Conservation (phyloP, 208 protist genomes). For the Jaenimonas drosophilae region DNA sequence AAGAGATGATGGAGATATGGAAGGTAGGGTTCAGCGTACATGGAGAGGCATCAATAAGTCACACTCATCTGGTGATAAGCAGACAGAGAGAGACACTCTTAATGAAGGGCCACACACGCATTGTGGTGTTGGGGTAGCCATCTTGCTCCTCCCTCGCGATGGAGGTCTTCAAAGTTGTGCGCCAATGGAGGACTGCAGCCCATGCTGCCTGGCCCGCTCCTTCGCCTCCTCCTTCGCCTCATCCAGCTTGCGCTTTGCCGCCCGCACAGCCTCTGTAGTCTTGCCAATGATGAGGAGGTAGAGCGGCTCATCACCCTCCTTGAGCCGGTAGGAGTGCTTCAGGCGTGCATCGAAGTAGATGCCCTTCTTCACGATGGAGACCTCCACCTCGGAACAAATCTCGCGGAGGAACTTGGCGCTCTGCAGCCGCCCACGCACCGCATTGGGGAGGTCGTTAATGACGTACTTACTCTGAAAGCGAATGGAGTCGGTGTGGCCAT, state of each 20-base stretch:
- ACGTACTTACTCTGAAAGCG: slow-evolving; percentile 77
- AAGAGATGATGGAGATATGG: too few relatives aligned
- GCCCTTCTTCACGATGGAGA: slow-evolving; percentile 73
- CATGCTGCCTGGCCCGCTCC: slow-evolving; percentile 26
- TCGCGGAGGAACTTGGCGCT: slow-evolving; percentile 35
- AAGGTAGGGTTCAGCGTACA: too few relatives aligned
- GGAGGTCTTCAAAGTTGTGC: slow-evolving; percentile 14
- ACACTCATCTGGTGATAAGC: not conserved
- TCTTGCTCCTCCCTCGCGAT: not conserved
- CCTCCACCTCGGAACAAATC: slow-evolving; percentile 51
- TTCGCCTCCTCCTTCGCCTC: slow-evolving; percentile 46
- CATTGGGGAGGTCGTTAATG: slow-evolving; percentile 73
- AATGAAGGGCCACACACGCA: too few relatives aligned
- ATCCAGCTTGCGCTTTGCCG: slow-evolving; percentile 46
- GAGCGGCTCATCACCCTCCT: slow-evolving; percentile 69
- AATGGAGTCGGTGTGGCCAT: slow-evolving; percentile 7
- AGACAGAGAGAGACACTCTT: not conserved
- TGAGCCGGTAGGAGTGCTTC: slow-evolving; percentile 63
- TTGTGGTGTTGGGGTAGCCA: too few relatives aligned
- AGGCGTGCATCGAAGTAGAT: slow-evolving; percentile 70
- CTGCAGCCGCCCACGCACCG: slow-evolving; percentile 59
- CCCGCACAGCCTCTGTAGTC: slow-evolving; percentile 55
- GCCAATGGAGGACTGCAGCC: slow-evolving; percentile 37
- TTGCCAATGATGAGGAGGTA: slow-evolving; percentile 71
- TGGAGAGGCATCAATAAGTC: too few relatives aligned